Conservation (phyloP, 1,139 yeast species). For the Wickerhamiella infanticola region DNA sequence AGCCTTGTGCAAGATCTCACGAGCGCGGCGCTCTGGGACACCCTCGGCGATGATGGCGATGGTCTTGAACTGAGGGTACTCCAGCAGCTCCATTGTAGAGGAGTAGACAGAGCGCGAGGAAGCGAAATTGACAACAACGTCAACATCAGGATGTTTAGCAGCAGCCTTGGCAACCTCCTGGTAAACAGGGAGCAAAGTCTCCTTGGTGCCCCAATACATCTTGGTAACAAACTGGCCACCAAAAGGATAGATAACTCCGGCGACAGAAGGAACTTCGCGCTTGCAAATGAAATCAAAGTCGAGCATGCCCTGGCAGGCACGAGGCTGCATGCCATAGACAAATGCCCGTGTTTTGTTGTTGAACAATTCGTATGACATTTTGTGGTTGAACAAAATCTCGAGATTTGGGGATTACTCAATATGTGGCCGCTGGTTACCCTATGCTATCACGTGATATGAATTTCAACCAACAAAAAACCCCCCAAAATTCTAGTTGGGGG, state of each 20-base stretch:
- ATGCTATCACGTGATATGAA: too few relatives aligned
- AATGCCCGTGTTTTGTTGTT: slow-evolving; percentile 30
- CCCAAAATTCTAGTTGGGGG: too few relatives aligned
- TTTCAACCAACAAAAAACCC: too few relatives aligned
- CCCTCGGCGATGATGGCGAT: slow-evolving; percentile 36
- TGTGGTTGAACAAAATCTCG: not conserved
- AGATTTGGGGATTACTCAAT: not conserved
- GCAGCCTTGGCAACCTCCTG: slow-evolving; percentile 29
- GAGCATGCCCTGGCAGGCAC: slow-evolving; percentile 35
- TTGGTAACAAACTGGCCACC: slow-evolving; percentile 33
- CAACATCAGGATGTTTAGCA: slow-evolving; percentile 33
- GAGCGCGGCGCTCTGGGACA: slow-evolving; percentile 35
- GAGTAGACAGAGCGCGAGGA: slow-evolving; percentile 33
- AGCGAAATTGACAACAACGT: slow-evolving; percentile 34
- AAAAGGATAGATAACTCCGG: slow-evolving; percentile 34
- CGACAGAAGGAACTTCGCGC: slow-evolving; percentile 33
- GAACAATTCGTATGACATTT: slow-evolving; percentile 25
- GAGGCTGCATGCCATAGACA: slow-evolving; percentile 31
- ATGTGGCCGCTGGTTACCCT: too few relatives aligned
- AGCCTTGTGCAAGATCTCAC: slow-evolving; percentile 31
- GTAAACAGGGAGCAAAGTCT: slow-evolving; percentile 32
- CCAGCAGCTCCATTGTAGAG: slow-evolving; percentile 33
- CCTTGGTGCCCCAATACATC: slow-evolving; percentile 38
- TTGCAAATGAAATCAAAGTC: slow-evolving; percentile 34
- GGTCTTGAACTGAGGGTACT: slow-evolving; percentile 32